Evolutionary conservation across 2,329 filamentous ascomycete species (phyloP).

Genomic region (Lachnellula subtilissima): DNA sequence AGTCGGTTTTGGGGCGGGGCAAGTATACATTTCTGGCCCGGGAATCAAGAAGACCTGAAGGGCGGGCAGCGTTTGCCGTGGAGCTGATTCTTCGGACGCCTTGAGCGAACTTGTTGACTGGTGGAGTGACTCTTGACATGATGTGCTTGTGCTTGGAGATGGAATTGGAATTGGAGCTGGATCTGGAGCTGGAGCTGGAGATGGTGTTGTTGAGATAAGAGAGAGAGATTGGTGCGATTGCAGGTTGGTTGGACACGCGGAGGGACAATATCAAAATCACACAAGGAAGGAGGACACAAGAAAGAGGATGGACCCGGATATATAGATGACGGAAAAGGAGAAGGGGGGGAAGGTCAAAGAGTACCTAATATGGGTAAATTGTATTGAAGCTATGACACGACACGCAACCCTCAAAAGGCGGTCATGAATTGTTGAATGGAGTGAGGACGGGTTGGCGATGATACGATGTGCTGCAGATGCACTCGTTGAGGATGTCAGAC

Average conservation of each 20-base stretch:
- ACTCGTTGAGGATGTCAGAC: not conserved
- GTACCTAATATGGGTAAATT: too few relatives aligned
- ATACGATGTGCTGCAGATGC: not conserved
- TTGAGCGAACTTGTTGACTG: conserved; percentile 26
- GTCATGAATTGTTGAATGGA: not conserved
- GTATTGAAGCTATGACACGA: too few relatives aligned
- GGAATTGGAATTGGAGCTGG: not conserved
- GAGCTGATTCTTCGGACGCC: conserved; percentile 24
- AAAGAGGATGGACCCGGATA: not conserved
- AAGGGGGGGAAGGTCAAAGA: not conserved
- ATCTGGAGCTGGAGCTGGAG: not conserved
- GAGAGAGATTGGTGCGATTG: not conserved
- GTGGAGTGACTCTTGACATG: conserved; percentile 31
- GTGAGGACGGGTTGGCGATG: not conserved
- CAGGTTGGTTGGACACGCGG: not conserved
- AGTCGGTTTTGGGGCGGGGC: conserved; percentile 25
- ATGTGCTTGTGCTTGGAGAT: conserved; percentile 8
- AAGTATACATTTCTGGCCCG: conserved; percentile 20
- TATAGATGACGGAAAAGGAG: not conserved
- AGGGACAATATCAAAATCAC: not conserved
- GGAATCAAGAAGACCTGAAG: conserved; percentile 22
- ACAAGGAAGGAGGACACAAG: not conserved
- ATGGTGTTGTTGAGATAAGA: conserved; percentile 2
- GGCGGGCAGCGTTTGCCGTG: conserved; percentile 19
- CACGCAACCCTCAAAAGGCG: not conserved